Evolutionary conservation across 345 rosid species (phyloP), one percentile per base, ranked within the genome.

Genomic region (Cardamine resedifolia): DNA sequence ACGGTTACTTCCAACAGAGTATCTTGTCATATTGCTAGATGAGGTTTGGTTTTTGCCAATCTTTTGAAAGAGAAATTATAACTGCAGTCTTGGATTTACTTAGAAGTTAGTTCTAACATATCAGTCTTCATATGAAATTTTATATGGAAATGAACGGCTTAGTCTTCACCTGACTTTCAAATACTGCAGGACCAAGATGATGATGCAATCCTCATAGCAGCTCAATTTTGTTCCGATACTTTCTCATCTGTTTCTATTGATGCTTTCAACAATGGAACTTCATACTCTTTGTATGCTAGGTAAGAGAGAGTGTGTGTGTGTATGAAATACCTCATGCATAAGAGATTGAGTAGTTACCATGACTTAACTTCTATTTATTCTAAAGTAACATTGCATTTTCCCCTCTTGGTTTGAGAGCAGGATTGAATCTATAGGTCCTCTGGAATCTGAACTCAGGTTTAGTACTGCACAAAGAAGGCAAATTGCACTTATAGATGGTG

Each of bases 1-100:
- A 24, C 81, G 97, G n/a, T 91, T 95, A 78, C 82, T 95, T 61
- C 99, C 99, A 16, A 91, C 98, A 9, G 99, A 95, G 75, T 87
- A 91, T 84, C 91, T 95, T 58, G 92, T 91, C 77, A 83, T 86
- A 75, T 79, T 90, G 83, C 80, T 91, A 58, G 98, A 91, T 72
- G 97, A 91, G 96, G 99, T 90, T 69, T 47, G 52, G 12, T 64
- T 44, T 14, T 66, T 44, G 6, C 24, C 38, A 52, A 21, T 64
- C 39, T 72, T 52, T 44, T 31, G 31, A 44, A 58, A 52, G 70
- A 44, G 20, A 44, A 43, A 56, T 34, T 33, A 16, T 10, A 52
- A 51, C 21, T 51, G 16, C 24, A 59, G 53, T 67, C 52, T 58
- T 53, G 58, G 20, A 33, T 33, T 68, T 68, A 2, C 64, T n/a